Evolutionary conservation across 768 basidiomycete genomes (phyloP).

Genomic region (Leccinum uliginosum): DNA sequence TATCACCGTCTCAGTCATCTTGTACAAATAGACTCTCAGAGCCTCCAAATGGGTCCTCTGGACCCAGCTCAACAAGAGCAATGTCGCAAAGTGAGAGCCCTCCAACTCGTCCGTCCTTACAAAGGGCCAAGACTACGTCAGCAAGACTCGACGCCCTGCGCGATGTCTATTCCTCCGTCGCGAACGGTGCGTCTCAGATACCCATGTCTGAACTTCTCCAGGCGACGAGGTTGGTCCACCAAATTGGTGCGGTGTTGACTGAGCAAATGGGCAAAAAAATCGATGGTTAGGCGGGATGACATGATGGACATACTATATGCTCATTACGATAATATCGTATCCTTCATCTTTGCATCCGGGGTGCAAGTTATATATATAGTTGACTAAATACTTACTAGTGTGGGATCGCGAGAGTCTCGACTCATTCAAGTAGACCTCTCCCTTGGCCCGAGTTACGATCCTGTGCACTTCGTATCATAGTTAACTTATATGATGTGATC

Average conservation of each 20-base stretch:
- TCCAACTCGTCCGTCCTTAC: constrained; percentile 22
- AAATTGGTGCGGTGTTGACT: constrained; percentile 43
- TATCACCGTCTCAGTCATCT: neutral
- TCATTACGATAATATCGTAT: constrained; percentile 32
- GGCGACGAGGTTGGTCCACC: constrained; percentile 41
- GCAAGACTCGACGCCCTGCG: constrained; percentile 41
- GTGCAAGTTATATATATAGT: neutral
- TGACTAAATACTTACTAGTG: neutral
- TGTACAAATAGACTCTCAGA: neutral
- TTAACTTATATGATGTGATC: too few relatives aligned
- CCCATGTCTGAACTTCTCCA: constrained; percentile 46
- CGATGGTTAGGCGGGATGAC: constrained; percentile 6
- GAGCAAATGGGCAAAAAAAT: constrained; percentile 42
- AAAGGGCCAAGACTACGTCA: constrained; percentile 37
- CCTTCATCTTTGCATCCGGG: constrained; percentile 35
- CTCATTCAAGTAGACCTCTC: neutral
- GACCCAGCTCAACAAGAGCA: neutral
- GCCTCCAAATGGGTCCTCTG: neutral
- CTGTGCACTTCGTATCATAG: neutral
- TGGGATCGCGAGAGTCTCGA: neutral
- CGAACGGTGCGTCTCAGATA: constrained; percentile 44
- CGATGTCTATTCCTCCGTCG: constrained; percentile 40
- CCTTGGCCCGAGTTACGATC: too few relatives aligned
- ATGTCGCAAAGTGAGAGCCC: constrained; percentile 11
- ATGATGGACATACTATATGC: neutral